Evolutionary conservation across 2,329 filamentous ascomycete species (phyloP), one percentile per base, ranked within the genome.

Genomic region (Chrysosphaeria jannelii): DNA sequence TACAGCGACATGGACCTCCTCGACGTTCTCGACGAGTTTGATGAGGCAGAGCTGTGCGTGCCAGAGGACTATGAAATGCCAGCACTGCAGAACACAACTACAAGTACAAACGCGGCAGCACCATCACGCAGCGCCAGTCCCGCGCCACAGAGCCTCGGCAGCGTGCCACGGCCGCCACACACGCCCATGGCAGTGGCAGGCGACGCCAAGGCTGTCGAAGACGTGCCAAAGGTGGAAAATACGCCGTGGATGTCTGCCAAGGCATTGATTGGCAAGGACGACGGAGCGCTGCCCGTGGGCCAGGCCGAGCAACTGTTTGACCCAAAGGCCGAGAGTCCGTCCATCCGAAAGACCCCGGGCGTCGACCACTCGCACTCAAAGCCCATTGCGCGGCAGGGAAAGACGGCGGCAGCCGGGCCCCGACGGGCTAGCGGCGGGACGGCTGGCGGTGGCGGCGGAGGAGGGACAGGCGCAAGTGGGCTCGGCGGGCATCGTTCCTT

Each of bases 341-440:
- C 78, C 1, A 78, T 90, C 37, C 62, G 75, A 29, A 79, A 81
- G 39, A 91, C 81, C 1, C 70, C 71, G 0, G 79, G 79, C 3
- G 57, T 91, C 19, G 76, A 91, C 36, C 75, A 88, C 37, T 63
- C 48, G 12, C 67, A 61, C 24, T 79, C 71, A 1, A 57, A 59
- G 26, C 44, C 53, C 4, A 36, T 51, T 18, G 7, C 16, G n/a
- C 16, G 16, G n/a, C 16, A 18, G 16, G n/a, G n/a, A n/a, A n/a
- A n/a, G n/a, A n/a, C n/a, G n/a, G n/a, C n/a, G n/a, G n/a, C n/a
- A n/a, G n/a, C n/a, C n/a, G n/a, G n/a, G n/a, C n/a, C n/a, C n/a
- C n/a, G n/a, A n/a, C n/a, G n/a, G n/a, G n/a, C n/a, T n/a, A n/a
- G n/a, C n/a, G n/a, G n/a, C n/a, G n/a, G n/a, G n/a, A n/a, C n/a